Conservation (phyloP, 2,329 filamentous ascomycete genomes). For the Cladosporium sp. region DNA sequence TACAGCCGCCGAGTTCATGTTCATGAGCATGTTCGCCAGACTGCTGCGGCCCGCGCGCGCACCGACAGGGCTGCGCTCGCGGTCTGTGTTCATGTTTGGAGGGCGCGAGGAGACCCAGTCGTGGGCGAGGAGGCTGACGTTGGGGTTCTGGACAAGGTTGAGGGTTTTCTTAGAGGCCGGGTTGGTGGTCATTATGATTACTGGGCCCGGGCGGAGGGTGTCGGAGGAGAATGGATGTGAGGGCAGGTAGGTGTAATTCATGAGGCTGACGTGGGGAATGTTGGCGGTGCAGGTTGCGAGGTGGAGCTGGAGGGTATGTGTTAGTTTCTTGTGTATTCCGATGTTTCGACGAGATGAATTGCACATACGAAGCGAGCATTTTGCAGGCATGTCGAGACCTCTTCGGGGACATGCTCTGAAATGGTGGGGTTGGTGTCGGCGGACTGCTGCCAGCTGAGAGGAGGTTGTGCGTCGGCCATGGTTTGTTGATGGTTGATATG, state of each 20-base stretch:
- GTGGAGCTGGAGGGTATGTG: constrained; percentile 67
- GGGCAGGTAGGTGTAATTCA: constrained; percentile 98
- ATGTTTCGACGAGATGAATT: constrained; percentile 32
- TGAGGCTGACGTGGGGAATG: constrained; percentile 87
- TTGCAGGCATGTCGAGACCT: constrained; percentile 87
- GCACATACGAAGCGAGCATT: constrained; percentile 84
- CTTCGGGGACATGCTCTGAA: constrained; percentile 70
- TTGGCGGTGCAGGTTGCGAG: constrained; percentile 86
- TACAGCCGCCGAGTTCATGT: constrained; percentile 85
- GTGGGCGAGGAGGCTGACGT: constrained; percentile 91
- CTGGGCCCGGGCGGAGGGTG: constrained; percentile 37
- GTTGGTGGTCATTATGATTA: constrained; percentile 91
- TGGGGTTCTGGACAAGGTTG: constrained; percentile 80
- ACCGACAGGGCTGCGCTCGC: constrained; percentile 61
- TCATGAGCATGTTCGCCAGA: constrained; percentile 79
- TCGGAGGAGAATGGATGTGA: constrained; percentile 29
- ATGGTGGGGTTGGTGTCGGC: constrained; percentile 70
- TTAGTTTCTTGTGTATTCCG: constrained; percentile 7
- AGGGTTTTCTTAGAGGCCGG: constrained; percentile 74
- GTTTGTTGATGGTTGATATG: not conserved
- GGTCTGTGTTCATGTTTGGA: constrained; percentile 53
- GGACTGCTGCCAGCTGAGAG: constrained; percentile 49
- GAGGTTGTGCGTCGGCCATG: constrained; percentile 32
- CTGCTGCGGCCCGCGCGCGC: constrained; percentile 60
- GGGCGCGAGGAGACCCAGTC: constrained; percentile 96